These are phyloP conservation scores for Metschnikowia cubensis DNA, from an alignment of 805 yeast species.

Conservation along the genomic window DNA sequence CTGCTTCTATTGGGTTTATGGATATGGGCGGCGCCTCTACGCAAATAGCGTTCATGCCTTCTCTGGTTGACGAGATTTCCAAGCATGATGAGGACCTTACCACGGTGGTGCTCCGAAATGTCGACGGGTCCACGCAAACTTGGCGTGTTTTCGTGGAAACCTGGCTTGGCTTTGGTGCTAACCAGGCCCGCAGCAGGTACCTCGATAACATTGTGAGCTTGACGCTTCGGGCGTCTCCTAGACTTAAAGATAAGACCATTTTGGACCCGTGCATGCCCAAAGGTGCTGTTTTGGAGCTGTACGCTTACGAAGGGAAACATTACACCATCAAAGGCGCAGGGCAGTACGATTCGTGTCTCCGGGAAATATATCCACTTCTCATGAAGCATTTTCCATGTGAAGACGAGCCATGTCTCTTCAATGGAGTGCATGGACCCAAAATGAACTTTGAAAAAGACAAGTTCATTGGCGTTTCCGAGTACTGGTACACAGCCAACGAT, in stretches of 20 bases:
- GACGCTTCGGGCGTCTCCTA: slow-evolving; percentile 13
- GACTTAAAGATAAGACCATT: slow-evolving; percentile 6
- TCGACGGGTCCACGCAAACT: slow-evolving; percentile 64
- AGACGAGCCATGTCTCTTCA: slow-evolving; percentile 87
- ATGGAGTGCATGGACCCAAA: slow-evolving; percentile 91
- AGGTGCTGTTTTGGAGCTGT: slow-evolving; percentile 46
- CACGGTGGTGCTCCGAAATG: slow-evolving; percentile 57
- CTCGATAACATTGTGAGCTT: slow-evolving; percentile 48
- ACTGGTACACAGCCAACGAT: slow-evolving; percentile 96
- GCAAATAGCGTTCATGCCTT: slow-evolving; percentile 90
- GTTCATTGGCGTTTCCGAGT: slow-evolving; percentile 92
- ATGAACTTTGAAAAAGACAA: slow-evolving; percentile 75
- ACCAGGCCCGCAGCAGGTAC: slow-evolving; percentile 80
- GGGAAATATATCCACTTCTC: slow-evolving; percentile 69
- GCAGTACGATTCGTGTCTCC: slow-evolving; percentile 67
- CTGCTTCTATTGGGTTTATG: slow-evolving; percentile 84
- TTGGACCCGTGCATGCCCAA: slow-evolving; percentile 82
- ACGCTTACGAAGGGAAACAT: slow-evolving; percentile 42
- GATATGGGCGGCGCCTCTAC: slow-evolving; percentile 99
- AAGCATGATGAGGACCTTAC: slow-evolving; percentile 73
- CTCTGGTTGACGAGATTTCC: slow-evolving; percentile 50
- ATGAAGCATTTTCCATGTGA: slow-evolving; percentile 76
- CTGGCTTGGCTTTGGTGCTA: slow-evolving; percentile 98
- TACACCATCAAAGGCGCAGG: slow-evolving; percentile 73
- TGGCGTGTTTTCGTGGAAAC: slow-evolving; percentile 93